Conservation (phyloP, 2,329 filamentous ascomycete species). For the Aspergillus pseudotamarii region DNA sequence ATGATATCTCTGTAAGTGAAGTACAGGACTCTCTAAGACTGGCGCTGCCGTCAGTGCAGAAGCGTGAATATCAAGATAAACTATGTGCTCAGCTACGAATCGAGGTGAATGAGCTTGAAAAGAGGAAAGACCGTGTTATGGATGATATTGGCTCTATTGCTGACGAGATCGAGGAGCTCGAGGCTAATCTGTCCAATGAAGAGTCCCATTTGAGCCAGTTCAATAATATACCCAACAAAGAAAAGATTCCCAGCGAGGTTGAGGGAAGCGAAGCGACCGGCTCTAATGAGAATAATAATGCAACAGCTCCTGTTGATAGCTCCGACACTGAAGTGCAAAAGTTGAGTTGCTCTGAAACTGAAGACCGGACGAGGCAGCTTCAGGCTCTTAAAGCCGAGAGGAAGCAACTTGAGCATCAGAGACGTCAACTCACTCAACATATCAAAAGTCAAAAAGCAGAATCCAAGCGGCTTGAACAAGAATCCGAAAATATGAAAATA, state of each 20-base stretch:
- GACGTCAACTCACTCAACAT: not conserved
- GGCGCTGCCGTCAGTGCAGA: slow-evolving; percentile 16
- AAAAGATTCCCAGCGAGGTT: not conserved
- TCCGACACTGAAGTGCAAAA: not conserved
- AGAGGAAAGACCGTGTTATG: not conserved
- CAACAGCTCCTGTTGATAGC: accelerated
- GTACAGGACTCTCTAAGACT: slow-evolving; percentile 45
- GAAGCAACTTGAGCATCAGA: not conserved
- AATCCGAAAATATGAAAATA: slow-evolving; percentile 31
- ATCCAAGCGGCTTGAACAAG: slow-evolving; percentile 42
- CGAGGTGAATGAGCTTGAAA: not conserved
- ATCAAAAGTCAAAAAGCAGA: slow-evolving; percentile 27
- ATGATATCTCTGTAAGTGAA: slow-evolving; percentile 59
- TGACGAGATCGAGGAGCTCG: not conserved
- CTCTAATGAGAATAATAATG: too few relatives aligned
- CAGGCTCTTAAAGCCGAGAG: not conserved
- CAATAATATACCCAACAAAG: not conserved
- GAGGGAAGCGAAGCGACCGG: too few relatives aligned
- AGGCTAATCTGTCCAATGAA: not conserved
- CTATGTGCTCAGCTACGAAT: too few relatives aligned
- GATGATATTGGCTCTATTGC: not conserved
- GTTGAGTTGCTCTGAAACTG: not conserved
- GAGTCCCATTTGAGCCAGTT: too few relatives aligned
- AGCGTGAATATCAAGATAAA: slow-evolving; percentile 16
- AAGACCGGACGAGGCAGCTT: not conserved